phyloP scores from a whole-genome alignment of 257 asterid species.

The Anisodus acutangulus region DNA sequence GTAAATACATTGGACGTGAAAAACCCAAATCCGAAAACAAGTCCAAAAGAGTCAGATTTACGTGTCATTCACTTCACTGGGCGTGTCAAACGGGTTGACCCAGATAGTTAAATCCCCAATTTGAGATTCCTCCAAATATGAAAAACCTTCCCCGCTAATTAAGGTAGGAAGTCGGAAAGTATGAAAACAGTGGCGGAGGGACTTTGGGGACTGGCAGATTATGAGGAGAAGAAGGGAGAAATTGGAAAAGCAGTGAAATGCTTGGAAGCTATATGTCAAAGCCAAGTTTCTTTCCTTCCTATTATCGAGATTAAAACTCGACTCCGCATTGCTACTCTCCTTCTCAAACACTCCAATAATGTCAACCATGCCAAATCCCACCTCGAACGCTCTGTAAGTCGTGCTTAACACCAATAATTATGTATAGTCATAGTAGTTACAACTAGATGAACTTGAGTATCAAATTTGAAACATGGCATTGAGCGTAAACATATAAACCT shows the following conservation, averaged over 20 bases:
- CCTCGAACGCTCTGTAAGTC: constrained; percentile 81
- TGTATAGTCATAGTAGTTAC: background rate
- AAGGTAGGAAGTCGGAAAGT: background rate
- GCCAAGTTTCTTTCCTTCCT: constrained; percentile 82
- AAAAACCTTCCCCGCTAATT: background rate
- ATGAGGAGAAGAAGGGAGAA: constrained; percentile 78
- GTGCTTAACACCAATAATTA: background rate
- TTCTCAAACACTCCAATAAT: constrained; percentile 86
- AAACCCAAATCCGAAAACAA: too few species aligned
- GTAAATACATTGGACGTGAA: too few species aligned
- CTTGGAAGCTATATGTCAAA: constrained; percentile 93
- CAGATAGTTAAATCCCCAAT: constrained; percentile 6
- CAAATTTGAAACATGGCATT: background rate
- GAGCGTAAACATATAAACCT: background rate
- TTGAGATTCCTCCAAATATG: background rate
- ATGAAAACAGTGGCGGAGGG: constrained; percentile 98
- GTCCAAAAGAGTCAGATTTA: too few species aligned
- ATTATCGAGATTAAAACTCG: constrained; percentile 89
- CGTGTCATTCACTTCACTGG: too few species aligned
- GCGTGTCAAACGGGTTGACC: constrained; percentile 8
- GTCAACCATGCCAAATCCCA: constrained; percentile 91
- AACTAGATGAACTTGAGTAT: background rate
- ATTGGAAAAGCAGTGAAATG: constrained; percentile 86
- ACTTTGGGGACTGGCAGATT: constrained; percentile 90
- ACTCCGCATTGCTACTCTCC: constrained; percentile 79